These are phyloP conservation scores for Coniferiporia sulphurascens DNA, from an alignment of 1,284 basidiomycete genomes.

Conservation along the genomic window DNA sequence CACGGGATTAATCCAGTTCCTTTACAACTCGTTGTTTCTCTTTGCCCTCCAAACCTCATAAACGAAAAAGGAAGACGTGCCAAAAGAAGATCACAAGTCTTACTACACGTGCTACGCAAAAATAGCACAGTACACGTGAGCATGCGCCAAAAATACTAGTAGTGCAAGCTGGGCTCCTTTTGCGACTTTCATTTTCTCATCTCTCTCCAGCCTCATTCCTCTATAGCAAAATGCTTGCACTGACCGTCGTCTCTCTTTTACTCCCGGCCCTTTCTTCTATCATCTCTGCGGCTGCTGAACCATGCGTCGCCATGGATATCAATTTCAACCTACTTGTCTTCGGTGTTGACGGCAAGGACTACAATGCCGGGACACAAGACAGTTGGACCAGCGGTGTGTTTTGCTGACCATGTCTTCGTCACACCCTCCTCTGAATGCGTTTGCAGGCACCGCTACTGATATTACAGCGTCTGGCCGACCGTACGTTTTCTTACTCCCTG, in stretches of 20 bases:
- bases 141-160: no score
- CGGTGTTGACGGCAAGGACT: constrained; percentile 71
- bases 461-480: constrained; percentile 64
- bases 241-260: constrained; percentile 56
- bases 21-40: no score
- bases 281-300: constrained; percentile 34
- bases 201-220: neutral
- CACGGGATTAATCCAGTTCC: no score
- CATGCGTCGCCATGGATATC: constrained; percentile 66
- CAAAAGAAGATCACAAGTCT: no score
- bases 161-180: no score
- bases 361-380: constrained; percentile 59
- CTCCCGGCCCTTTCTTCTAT: constrained; percentile 36
- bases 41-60: no score
- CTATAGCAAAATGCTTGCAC: constrained; percentile 31
- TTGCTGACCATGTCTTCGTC: neutral
- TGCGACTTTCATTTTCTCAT: neutral
- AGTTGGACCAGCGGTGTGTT: constrained; percentile 56
- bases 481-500: constrained; percentile 38
- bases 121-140: no score
- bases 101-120: no score
- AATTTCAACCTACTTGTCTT: constrained; percentile 71
- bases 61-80: no score
- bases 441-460: constrained; percentile 39
- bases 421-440: neutral